Base-by-base conservation (phyloP, 352 stramenopile species). In the Phytophthora palmivora region DNA sequence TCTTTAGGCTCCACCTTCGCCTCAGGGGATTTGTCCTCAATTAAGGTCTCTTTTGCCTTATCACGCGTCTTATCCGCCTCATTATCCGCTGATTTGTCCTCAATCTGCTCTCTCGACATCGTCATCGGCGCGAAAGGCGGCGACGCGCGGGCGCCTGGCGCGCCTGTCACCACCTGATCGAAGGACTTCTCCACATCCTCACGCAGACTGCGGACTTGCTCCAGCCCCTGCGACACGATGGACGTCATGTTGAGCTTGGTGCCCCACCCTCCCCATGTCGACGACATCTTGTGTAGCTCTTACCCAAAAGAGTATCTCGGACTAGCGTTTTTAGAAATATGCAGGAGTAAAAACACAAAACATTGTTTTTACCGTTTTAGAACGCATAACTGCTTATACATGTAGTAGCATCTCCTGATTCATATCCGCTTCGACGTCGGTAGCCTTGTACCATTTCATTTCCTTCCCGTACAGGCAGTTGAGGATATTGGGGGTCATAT, bases 111-210 rank as follows among this genome's bases (percentile, higher is more conserved):
- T 26, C 8, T 16, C 24, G n/a, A 6, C 38, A 19, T 45, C 30
- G 30, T 30, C 15, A 56, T 55, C n/a, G 62, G 49, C 18, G 71
- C 63, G 36, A 71, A 43, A 19, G 72, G 66, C 10, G 58, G 60
- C 50, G 61, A 34, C 30, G 32, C 37, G 21, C 37, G 59, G 8
- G 50, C 22, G 28, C 48, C 41, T 21, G 62, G 67, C 4, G 58
- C 63, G 41, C 73, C 69, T 16, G 80, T 71, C 33, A 95, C 82
- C 33, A 85, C 82, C 58, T 95, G 81, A 44, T 95, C 87, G 52
- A 95, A 95, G 54, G 91, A 87, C 67, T 95, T 95, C 67, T 95
- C 87, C 47, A 95, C 87, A 58, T 95, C 87, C 63, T 95, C 87
- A 18, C 85, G 85, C 53, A 95, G 72, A 76, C 76, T 92, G 37